Evolutionary conservation across 805 yeast genomes (phyloP).

Genomic region (Candida loeiensis): DNA sequence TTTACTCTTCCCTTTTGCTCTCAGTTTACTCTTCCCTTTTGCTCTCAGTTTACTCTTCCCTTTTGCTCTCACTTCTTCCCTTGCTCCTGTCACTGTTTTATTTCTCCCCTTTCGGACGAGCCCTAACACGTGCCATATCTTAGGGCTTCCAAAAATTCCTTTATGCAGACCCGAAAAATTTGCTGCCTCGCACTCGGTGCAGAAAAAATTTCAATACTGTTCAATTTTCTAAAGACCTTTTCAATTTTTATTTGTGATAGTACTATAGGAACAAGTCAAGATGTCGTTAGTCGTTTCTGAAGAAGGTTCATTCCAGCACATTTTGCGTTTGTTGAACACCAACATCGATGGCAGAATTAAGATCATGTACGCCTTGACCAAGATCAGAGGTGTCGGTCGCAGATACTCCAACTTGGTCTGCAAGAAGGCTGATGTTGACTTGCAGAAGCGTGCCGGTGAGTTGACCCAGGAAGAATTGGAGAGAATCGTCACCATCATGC

Average conservation of each 20-base stretch:
- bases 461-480: conserved; percentile 99
- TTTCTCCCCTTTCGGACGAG: neutral
- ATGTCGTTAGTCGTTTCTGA: conserved; percentile 99
- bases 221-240: conserved; percentile 14
- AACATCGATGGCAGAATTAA: conserved; percentile 99
- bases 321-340: conserved; percentile 99
- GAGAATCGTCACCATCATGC: conserved; percentile 99
- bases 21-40: too few species aligned
- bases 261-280: conserved; percentile 31
- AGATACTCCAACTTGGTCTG: conserved; percentile 99
- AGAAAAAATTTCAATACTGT: conserved; percentile 18
- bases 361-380: conserved; percentile 99
- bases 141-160: conserved; percentile 10
- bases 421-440: conserved; percentile 99
- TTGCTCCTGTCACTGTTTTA: too few species aligned
- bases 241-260: conserved; percentile 12
- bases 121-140: conserved; percentile 10
- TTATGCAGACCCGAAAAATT: conserved; percentile 1
- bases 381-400: conserved; percentile 99
- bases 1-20: too few species aligned
- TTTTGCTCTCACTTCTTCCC: neutral
- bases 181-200: conserved; percentile 1
- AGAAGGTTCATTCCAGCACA: conserved; percentile 99
- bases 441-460: conserved; percentile 99
- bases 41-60: too few species aligned